These are phyloP conservation scores for Aspergillus cavernicola DNA, from an alignment of 495 filamentous ascomycete genomes.

Conservation along the genomic window DNA sequence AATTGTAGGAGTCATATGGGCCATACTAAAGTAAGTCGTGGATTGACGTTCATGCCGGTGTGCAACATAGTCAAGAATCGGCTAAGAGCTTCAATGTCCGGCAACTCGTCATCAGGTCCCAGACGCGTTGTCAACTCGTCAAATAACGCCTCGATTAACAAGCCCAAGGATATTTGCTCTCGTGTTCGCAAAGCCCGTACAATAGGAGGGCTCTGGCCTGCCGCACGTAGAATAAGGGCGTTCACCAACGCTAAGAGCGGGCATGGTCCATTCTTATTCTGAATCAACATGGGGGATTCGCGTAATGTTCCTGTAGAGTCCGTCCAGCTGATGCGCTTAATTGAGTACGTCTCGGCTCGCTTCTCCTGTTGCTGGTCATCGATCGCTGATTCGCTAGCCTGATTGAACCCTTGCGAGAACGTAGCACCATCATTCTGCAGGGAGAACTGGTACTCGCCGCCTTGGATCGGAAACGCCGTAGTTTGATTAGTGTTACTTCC, in stretches of 20 bases:
- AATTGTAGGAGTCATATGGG: conserved; percentile 36
- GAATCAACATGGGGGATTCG: conserved; percentile 75
- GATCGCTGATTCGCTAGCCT: background rate
- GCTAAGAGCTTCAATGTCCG: conserved; percentile 85
- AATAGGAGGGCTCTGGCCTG: conserved; percentile 66
- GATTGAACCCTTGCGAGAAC: conserved; percentile 8
- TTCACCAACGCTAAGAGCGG: conserved; percentile 93
- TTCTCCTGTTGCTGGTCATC: conserved; percentile 39
- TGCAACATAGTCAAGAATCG: conserved; percentile 83
- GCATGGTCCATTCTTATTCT: conserved; percentile 93
- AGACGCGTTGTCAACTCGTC: conserved; percentile 79
- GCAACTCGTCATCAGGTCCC: conserved; percentile 55
- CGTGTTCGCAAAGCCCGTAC: conserved; percentile 69
- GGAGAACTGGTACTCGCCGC: background rate
- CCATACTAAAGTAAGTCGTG: conserved; percentile 64
- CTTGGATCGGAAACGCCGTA: conserved; percentile 9
- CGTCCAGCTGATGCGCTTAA: conserved; percentile 63
- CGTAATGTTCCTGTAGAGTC: conserved; percentile 41
- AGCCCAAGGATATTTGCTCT: conserved; percentile 82
- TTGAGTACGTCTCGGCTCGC: conserved; percentile 64
- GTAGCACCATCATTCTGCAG: conserved; percentile 8
- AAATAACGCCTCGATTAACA: conserved; percentile 82
- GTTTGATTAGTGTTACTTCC: conserved; percentile 3
- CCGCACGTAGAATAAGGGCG: conserved; percentile 79
- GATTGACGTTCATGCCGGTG: conserved; percentile 98